These are phyloP conservation scores for Candida sojae DNA, from an alignment of 1,139 yeast species.

Conservation along the genomic window DNA sequence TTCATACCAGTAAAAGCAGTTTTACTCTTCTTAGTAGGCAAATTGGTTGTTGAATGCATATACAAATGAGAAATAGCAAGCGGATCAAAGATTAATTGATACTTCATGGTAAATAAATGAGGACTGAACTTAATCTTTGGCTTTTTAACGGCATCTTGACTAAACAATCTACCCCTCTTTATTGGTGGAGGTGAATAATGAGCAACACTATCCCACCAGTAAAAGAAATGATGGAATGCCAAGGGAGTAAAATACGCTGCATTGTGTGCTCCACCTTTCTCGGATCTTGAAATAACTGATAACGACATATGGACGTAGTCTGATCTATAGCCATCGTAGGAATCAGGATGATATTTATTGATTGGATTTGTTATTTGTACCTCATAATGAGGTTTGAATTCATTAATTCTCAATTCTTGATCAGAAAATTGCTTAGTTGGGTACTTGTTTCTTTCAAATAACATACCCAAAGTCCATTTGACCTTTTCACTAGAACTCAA, in stretches of 20 bases:
- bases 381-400: conserved; percentile 46
- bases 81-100: conserved; percentile 73
- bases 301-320: conserved; percentile 79
- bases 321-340: conserved; percentile 77
- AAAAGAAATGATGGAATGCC: conserved; percentile 64
- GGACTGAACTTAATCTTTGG: conserved; percentile 67
- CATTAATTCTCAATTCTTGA: conserved; percentile 31
- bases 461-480: conserved; percentile 43
- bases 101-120: conserved; percentile 78
- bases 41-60: conserved; percentile 45
- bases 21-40: conserved; percentile 41
- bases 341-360: conserved; percentile 57
- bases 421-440: conserved; percentile 23
- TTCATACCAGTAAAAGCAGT: conserved; percentile 78
- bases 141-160: conserved; percentile 26
- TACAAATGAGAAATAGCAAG: conserved; percentile 73
- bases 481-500: conserved; percentile 43
- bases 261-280: conserved; percentile 52
- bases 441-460: conserved; percentile 40
- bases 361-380: conserved; percentile 43
- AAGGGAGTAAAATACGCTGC: conserved; percentile 77
- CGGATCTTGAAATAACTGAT: conserved; percentile 37
- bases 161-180: conserved; percentile 68
- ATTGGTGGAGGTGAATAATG: conserved; percentile 75
- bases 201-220: conserved; percentile 84